Evolutionary conservation across 2,329 filamentous ascomycete species (phyloP).

Genomic region (Eurotiales sp.): DNA sequence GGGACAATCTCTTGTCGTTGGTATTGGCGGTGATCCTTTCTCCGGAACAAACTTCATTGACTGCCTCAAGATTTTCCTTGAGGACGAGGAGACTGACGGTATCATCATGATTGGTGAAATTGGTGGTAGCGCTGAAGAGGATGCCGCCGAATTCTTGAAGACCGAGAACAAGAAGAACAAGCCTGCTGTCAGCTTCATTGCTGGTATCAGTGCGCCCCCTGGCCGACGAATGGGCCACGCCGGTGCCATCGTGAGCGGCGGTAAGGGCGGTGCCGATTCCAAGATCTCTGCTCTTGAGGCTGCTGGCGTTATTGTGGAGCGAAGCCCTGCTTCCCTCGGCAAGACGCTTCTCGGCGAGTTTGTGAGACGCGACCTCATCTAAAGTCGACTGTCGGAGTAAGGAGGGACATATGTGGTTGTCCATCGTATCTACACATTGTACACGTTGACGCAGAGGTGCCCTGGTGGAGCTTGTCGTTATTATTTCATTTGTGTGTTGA

Average conservation of each 20-base stretch:
- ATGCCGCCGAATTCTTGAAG: slow-evolving; percentile 94
- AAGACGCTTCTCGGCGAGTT: slow-evolving; percentile 95
- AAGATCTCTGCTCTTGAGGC: slow-evolving; percentile 94
- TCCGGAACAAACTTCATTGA: slow-evolving; percentile 99
- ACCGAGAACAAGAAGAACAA: slow-evolving; percentile 88
- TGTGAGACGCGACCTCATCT: slow-evolving; percentile 92
- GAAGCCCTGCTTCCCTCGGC: slow-evolving; percentile 84
- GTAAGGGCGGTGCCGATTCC: slow-evolving; percentile 95
- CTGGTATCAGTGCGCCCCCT: slow-evolving; percentile 93
- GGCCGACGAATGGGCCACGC: slow-evolving; percentile 98
- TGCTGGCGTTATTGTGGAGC: slow-evolving; percentile 93
- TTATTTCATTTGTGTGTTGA: slow-evolving; percentile 11
- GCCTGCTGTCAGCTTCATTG: slow-evolving; percentile 97
- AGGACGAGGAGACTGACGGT: slow-evolving; percentile 94
- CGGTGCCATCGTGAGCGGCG: slow-evolving; percentile 94
- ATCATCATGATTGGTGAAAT: slow-evolving; percentile 99
- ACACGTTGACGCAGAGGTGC: slow-evolving; percentile 11
- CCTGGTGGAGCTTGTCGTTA: slow-evolving; percentile 17
- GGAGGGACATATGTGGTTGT: background rate
- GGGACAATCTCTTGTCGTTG: slow-evolving; percentile 95
- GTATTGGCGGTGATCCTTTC: slow-evolving; percentile 98
- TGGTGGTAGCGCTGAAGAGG: slow-evolving; percentile 94
- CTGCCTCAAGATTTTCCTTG: slow-evolving; percentile 93
- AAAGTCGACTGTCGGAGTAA: slow-evolving; percentile 33
- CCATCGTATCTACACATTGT: slow-evolving; percentile 17